These are phyloP conservation scores for Flaveria brownii DNA, from an alignment of 129 eudicot species.

Conservation along the genomic window DNA sequence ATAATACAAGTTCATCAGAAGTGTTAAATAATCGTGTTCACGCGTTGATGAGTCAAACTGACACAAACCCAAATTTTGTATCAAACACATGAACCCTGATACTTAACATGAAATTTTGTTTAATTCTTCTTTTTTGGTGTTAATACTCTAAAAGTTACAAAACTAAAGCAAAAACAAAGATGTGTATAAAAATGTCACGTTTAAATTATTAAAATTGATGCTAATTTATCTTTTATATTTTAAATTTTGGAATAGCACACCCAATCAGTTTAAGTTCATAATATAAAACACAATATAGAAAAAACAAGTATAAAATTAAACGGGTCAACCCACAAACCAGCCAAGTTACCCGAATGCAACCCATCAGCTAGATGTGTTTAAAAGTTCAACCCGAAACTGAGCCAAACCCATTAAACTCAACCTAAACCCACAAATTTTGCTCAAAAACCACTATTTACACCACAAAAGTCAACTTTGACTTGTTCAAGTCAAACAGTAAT, in stretches of 20 bases:
- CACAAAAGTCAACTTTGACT: background rate
- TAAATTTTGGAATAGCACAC: background rate
- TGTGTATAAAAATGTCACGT: background rate
- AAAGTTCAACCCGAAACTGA: background rate
- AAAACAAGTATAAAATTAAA: background rate
- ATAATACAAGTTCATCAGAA: background rate
- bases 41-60: background rate
- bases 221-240: background rate
- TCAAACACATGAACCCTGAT: too few relatives aligned
- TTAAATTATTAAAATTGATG: background rate
- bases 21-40: background rate
- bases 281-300: background rate
- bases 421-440: background rate
- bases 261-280: too few relatives aligned
- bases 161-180: background rate
- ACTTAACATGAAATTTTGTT: background rate
- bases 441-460: background rate
- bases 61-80: background rate
- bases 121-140: background rate
- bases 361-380: background rate
- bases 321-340: background rate
- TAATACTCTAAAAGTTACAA: background rate
- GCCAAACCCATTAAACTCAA: background rate
- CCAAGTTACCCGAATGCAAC: background rate
- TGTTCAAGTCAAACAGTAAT: slow-evolving; percentile 8